These are phyloP conservation scores for Ogataea hybrid DNA, from an alignment of 1,139 yeast species.

Conservation along the genomic window DNA sequence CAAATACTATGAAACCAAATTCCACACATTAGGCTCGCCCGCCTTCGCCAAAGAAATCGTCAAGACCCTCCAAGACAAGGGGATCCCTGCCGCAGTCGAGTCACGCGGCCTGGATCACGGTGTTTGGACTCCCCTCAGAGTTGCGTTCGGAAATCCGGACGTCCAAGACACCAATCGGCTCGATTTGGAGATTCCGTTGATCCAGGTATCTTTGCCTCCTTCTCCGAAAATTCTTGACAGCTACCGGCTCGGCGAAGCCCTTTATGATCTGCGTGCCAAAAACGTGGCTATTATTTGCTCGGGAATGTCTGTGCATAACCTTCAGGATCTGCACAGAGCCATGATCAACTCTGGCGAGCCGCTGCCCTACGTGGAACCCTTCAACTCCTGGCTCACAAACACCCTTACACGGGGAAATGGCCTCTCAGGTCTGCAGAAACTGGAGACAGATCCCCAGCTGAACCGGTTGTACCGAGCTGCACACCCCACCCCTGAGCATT, in stretches of 20 bases:
- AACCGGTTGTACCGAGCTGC: constrained; percentile 45
- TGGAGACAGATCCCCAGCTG: constrained; percentile 34
- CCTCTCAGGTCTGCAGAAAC: constrained; percentile 33
- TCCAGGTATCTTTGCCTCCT: constrained; percentile 63
- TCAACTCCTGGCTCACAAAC: constrained; percentile 42
- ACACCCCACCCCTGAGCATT: constrained; percentile 76
- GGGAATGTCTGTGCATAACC: constrained; percentile 80
- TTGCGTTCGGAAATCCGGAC: constrained; percentile 54
- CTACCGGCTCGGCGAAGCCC: constrained; percentile 53
- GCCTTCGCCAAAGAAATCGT: constrained; percentile 46
- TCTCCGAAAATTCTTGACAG: constrained; percentile 47
- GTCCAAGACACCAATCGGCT: constrained; percentile 32
- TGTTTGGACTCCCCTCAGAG: constrained; percentile 76
- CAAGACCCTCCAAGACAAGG: constrained; percentile 40
- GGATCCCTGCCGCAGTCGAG: constrained; percentile 34
- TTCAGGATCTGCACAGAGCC: constrained; percentile 47
- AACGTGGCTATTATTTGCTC: constrained; percentile 58
- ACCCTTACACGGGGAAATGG: constrained; percentile 9
- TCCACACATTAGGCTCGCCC: constrained; percentile 47
- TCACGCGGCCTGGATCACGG: constrained; percentile 79
- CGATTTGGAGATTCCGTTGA: constrained; percentile 51
- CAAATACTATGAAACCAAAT: constrained; percentile 59
- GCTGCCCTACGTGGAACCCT: constrained; percentile 50
- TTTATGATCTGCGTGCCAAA: constrained; percentile 50
- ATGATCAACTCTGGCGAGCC: constrained; percentile 26